Base-by-base conservation (phyloP, 345 rosid genomes). In the Citrus inodora region DNA sequence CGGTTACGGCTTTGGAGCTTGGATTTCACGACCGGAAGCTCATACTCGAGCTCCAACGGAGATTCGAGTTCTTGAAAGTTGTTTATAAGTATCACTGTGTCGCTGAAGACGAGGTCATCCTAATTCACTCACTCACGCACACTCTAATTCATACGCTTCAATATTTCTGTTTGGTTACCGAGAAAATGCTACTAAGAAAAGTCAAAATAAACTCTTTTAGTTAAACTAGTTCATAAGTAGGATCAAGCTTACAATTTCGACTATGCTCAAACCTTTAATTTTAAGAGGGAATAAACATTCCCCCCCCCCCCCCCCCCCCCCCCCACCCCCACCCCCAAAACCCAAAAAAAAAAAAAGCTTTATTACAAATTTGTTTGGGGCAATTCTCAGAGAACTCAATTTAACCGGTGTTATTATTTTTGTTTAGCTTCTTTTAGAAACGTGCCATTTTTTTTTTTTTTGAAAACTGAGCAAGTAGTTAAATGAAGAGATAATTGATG, bases 41-140 rank as follows among this genome's bases (percentile, higher is more conserved):
- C 38, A 33, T 82, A 58, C 32, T 11, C 48, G 90, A 85, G 83
- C 91, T 92, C 7, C 74, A 58, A 28, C 81, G 83, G 51, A 83
- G 90, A 78, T 87, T 94, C 58, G 87, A 89, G 78, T 94, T 94
- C 59, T 73, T 94, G 68, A 90, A 87, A 81, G 92, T 91, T 78
- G 92, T 87, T 0, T 82, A 86, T 11, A 83, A 87, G 80, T 91
- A 91, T 85, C 97, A 92, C 72, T 64, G 83, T 63, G 88, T 91
- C 28, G 90, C 90, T 30, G 94, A 94, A 84, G 97, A 94, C 51
- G 96, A 90, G 96, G 98, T 94, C 64, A 66, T 87, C 59, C 33
- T 51, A 35, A 27, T 7, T 30, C 30, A 7, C 51, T 9, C 24
- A n/a, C 17, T 67, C 51, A 46, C 16, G 4, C 48, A 46, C 17